Evolutionary conservation across 177 flowering plant genomes (phyloP).

Genomic region (Telopea speciosissima): DNA sequence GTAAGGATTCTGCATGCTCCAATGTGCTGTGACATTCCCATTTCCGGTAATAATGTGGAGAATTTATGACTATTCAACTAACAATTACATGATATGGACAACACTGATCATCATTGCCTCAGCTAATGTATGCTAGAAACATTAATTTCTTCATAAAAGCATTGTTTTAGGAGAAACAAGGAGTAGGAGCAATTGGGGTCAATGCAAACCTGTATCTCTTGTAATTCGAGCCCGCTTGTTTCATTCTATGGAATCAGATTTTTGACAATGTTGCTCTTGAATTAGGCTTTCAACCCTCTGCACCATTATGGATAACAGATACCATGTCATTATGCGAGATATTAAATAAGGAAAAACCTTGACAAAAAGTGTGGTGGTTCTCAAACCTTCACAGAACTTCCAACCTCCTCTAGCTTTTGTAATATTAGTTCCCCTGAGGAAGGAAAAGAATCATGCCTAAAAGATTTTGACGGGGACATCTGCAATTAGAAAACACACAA

Average conservation of each 20-base stretch:
- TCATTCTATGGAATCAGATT: constrained; percentile 29
- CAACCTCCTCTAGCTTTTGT: constrained; percentile 70
- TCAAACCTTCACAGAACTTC: constrained; percentile 62
- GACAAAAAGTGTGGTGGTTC: not conserved
- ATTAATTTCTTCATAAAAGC: not conserved
- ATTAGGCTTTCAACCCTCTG: constrained; percentile 55
- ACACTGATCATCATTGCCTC: not conserved
- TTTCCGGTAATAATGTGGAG: not conserved
- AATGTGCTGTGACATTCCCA: not conserved
- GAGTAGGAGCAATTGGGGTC: not conserved
- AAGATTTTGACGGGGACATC: constrained; percentile 50
- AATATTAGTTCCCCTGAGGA: constrained; percentile 6
- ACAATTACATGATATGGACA: not conserved
- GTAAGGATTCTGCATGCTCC: not conserved
- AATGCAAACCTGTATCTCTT: not conserved
- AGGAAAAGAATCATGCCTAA: not conserved
- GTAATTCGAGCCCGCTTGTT: constrained; percentile 10
- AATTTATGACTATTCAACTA: not conserved
- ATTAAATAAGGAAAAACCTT: not conserved
- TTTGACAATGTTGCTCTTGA: constrained; percentile 42
- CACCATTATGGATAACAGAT: constrained; percentile 10
- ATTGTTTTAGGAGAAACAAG: not conserved
- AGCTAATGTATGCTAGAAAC: not conserved
- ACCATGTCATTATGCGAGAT: not conserved
- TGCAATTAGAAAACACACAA: constrained; percentile 18